A percentile compares a stretch with the other conserved stretches of the same genome.
Conservation (phyloP, 2,329 filamentous ascomycete species). For the Aurifilum marmelostoma region DNA sequence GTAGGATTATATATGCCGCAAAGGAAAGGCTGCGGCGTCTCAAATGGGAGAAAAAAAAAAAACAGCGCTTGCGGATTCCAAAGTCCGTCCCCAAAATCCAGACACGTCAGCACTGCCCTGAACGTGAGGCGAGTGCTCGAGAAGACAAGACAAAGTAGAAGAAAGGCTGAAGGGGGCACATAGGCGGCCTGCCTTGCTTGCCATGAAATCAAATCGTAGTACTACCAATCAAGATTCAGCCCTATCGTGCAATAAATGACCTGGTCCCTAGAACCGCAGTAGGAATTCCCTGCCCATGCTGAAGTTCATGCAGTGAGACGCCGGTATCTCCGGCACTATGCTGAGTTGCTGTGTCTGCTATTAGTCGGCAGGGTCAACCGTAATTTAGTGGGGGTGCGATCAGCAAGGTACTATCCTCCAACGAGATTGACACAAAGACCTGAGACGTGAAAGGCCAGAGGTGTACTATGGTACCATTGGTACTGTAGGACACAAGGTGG, state of each 20-base stretch:
- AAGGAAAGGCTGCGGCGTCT: neutral
- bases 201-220: neutral
- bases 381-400: neutral
- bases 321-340: slow-evolving; percentile 3
- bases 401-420: neutral
- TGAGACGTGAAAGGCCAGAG: neutral
- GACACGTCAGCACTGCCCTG: neutral
- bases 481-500: neutral
- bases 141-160: neutral
- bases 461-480: too few relatives aligned
- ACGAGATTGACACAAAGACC: neutral
- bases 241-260: neutral
- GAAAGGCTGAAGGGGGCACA: neutral
- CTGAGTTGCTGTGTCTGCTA: neutral
- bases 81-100: neutral
- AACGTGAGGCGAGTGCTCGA: neutral
- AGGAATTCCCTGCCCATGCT: neutral
- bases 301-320: slow-evolving; percentile 1
- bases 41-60: neutral
- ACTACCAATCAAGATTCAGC: slow-evolving; percentile 2
- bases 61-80: neutral
- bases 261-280: neutral
- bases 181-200: neutral
- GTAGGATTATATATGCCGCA: neutral
- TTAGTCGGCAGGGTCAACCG: neutral